A percentile compares a stretch with the other conserved stretches of the same genome.
Conservation (phyloP, 1,139 yeast species). For the Geotrichum aggregatum region DNA sequence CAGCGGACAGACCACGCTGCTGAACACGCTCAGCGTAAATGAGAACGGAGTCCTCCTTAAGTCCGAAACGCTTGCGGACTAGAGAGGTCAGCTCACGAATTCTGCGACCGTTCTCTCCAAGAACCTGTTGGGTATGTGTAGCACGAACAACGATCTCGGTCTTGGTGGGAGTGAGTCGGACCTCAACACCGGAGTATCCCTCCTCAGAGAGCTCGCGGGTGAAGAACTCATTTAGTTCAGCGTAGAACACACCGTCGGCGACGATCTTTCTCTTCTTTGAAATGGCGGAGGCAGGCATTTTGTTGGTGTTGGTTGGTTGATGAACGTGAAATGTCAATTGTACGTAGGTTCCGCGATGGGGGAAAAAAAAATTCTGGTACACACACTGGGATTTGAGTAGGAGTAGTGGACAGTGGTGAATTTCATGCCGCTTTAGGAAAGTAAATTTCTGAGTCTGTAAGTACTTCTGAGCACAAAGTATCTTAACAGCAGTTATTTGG, state of each 20-base stretch:
- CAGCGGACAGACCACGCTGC: constrained; percentile 99
- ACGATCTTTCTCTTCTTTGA: constrained; percentile 53
- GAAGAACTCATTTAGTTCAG: constrained; percentile 99
- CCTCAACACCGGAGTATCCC: constrained; percentile 99
- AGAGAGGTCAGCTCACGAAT: constrained; percentile 97
- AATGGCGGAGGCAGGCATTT: constrained; percentile 27
- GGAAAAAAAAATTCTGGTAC: not conserved
- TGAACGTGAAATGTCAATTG: no score
- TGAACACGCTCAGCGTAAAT: constrained; percentile 98
- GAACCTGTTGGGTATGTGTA: constrained; percentile 96
- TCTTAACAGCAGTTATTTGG: not conserved
- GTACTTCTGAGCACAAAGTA: not conserved
- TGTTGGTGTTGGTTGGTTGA: not conserved
- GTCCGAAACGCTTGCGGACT: constrained; percentile 98
- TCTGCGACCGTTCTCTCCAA: constrained; percentile 99
- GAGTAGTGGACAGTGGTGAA: not conserved
- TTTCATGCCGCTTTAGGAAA: not conserved
- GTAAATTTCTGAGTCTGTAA: not conserved
- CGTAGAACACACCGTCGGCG: constrained; percentile 99
- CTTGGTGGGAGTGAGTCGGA: constrained; percentile 96
- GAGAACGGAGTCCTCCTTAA: constrained; percentile 89
- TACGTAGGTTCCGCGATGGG: not conserved
- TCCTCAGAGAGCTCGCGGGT: constrained; percentile 99
- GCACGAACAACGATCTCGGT: constrained; percentile 98
- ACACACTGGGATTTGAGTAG: not conserved